A percentile compares a stretch with the other conserved stretches of the same genome.
Conservation (phyloP, 2,329 filamentous ascomycete species). For the Teratosphaeriaceae sp. region DNA sequence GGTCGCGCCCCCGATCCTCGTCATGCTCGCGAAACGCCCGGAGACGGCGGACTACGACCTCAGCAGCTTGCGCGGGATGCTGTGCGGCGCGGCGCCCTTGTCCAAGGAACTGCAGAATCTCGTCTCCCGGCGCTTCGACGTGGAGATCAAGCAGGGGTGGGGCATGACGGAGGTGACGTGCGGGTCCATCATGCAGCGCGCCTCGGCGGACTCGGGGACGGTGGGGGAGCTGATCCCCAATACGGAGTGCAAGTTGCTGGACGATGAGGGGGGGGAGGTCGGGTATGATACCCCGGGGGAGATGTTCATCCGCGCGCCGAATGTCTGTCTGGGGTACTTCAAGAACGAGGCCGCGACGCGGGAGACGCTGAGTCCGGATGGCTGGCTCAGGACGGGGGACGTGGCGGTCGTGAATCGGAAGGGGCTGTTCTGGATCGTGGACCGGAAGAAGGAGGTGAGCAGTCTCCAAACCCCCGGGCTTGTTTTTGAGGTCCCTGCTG, state of each 20-base stretch:
- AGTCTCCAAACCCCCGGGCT: neutral
- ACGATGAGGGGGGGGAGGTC: slow-evolving; percentile 37
- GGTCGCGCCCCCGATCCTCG: slow-evolving; percentile 37
- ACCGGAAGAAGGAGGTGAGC: slow-evolving; percentile 28
- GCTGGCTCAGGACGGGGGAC: slow-evolving; percentile 34
- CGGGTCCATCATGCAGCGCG: slow-evolving; percentile 32
- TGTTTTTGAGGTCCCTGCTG: slow-evolving; percentile 1
- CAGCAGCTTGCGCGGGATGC: slow-evolving; percentile 32
- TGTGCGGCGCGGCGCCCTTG: slow-evolving; percentile 39
- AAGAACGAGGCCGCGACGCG: slow-evolving; percentile 34
- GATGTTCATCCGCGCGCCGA: slow-evolving; percentile 34
- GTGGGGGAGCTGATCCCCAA: slow-evolving; percentile 36
- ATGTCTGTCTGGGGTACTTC: slow-evolving; percentile 37
- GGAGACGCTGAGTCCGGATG: slow-evolving; percentile 31
- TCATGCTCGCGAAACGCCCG: slow-evolving; percentile 39
- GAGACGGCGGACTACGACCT: slow-evolving; percentile 37
- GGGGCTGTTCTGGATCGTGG: slow-evolving; percentile 31
- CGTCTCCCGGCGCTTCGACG: slow-evolving; percentile 28
- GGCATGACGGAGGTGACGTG: slow-evolving; percentile 35
- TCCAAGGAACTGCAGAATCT: slow-evolving; percentile 37
- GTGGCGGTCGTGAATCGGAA: slow-evolving; percentile 27
- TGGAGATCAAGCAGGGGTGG: slow-evolving; percentile 35
- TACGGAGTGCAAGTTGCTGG: slow-evolving; percentile 32
- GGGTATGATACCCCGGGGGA: slow-evolving; percentile 32
- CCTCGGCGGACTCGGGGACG: slow-evolving; percentile 28